Conservation (phyloP, 495 filamentous ascomycete genomes). For the Cetradonia linearis region DNA sequence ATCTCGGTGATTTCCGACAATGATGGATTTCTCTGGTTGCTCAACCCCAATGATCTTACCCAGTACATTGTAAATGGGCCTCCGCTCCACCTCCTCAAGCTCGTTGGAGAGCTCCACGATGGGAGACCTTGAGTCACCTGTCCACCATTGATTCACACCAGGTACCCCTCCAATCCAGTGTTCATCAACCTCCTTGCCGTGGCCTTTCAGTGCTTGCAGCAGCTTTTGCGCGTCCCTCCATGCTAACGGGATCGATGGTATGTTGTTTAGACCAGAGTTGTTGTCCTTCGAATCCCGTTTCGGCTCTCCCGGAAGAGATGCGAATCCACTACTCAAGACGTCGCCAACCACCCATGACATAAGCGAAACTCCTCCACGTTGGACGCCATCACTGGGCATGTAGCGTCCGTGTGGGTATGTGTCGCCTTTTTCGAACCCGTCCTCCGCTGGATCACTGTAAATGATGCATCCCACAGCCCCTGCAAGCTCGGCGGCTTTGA, state of each 20-base stretch:
- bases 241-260: slow-evolving; percentile 77
- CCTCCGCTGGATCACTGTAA: slow-evolving; percentile 78
- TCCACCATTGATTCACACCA: slow-evolving; percentile 67
- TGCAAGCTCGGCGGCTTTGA: slow-evolving; percentile 78
- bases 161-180: slow-evolving; percentile 70
- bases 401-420: slow-evolving; percentile 63
- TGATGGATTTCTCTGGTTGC: slow-evolving; percentile 71
- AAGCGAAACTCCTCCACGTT: slow-evolving; percentile 71
- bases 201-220: slow-evolving; percentile 63
- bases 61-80: slow-evolving; percentile 84
- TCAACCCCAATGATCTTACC: slow-evolving; percentile 75
- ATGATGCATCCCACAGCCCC: slow-evolving; percentile 83
- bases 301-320: slow-evolving; percentile 58
- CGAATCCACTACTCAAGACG: slow-evolving; percentile 78
- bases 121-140: slow-evolving; percentile 66
- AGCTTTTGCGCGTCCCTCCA: slow-evolving; percentile 81
- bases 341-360: slow-evolving; percentile 78
- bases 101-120: slow-evolving; percentile 75
- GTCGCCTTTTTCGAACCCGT: slow-evolving; percentile 61
- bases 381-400: slow-evolving; percentile 71
- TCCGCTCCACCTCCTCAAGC: slow-evolving; percentile 71
- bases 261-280: slow-evolving; percentile 62
- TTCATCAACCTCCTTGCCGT: slow-evolving; percentile 59
- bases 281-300: slow-evolving; percentile 54
- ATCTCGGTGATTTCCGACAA: slow-evolving; percentile 90